A percentile compares a stretch with the other conserved stretches of the same genome.
Conservation (phyloP, 768 basidiomycete species). For the Artomyces pyxidatus region DNA sequence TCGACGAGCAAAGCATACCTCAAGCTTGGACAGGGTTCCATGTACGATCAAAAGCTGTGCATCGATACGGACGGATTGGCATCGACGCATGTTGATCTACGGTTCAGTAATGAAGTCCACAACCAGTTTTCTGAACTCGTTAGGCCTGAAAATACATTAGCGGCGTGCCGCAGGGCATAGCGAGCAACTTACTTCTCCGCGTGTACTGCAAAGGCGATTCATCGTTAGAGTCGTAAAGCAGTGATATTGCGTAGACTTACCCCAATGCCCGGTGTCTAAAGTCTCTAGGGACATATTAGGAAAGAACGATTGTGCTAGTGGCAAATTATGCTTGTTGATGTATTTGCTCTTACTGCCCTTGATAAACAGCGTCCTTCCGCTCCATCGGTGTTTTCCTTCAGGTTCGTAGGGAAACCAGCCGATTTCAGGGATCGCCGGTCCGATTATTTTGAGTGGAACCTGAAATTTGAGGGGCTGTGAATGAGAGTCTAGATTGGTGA, state of each 20-base stretch:
- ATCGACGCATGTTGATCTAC: constrained; percentile 10
- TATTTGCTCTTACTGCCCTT: constrained; percentile 80
- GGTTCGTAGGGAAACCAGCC: constrained; percentile 73
- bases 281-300: constrained; percentile 54
- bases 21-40: too few species aligned
- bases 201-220: constrained; percentile 46
- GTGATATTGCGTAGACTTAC: constrained; percentile 31
- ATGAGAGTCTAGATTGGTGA: constrained; percentile 66
- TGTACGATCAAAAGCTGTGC: too few species aligned
- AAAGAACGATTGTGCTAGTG: constrained; percentile 59
- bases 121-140: constrained; percentile 41
- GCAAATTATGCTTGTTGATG: constrained; percentile 65
- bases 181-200: constrained; percentile 50
- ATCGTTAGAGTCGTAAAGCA: not conserved
- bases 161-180: not conserved
- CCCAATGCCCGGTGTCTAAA: constrained; percentile 83
- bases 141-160: constrained; percentile 30
- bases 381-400: constrained; percentile 42
- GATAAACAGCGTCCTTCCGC: constrained; percentile 60
- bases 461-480: constrained; percentile 48
- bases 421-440: constrained; percentile 51
- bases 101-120: constrained; percentile 22
- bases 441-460: constrained; percentile 63
- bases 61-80: too few species aligned
- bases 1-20: too few species aligned